A percentile compares a stretch with the other conserved stretches of the same genome.
Evolutionary conservation across 164 flowering plant species (phyloP).

Genomic region (Paratinospora sagittata): DNA sequence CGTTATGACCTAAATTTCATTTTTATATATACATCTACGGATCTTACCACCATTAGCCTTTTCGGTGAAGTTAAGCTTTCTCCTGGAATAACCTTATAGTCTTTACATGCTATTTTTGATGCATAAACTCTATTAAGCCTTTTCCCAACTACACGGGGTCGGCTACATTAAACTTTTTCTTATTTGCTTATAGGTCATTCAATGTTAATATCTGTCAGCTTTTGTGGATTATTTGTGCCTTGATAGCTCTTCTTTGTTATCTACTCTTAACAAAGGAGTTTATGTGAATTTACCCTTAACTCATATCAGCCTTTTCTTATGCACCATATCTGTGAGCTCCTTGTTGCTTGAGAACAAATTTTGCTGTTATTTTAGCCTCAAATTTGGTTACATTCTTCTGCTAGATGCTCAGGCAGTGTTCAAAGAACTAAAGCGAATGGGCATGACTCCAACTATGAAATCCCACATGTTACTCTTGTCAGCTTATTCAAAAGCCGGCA

Average conservation of each 20-base stretch:
- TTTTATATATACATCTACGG: too few species aligned
- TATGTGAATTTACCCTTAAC: not conserved
- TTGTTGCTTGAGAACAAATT: not conserved
- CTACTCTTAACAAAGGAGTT: not conserved
- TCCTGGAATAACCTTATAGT: too few species aligned
- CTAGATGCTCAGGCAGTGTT: conserved; percentile 69
- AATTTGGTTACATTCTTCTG: not conserved
- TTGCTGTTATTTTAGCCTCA: too few species aligned
- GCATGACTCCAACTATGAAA: conserved; percentile 81
- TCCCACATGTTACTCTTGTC: conserved; percentile 82
- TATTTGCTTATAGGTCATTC: too few species aligned
- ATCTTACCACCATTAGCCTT: too few species aligned
- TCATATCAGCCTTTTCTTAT: not conserved
- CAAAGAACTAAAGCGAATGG: conserved; percentile 60
- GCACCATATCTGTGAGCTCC: not conserved
- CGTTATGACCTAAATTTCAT: too few species aligned
- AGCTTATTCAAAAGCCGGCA: conserved; percentile 58
- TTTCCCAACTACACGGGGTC: too few species aligned
- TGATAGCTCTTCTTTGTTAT: not conserved
- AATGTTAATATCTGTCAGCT: not conserved
- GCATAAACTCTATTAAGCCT: too few species aligned
- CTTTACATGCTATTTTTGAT: too few species aligned
- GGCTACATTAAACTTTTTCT: too few species aligned
- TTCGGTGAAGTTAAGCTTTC: too few species aligned
- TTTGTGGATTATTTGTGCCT: not conserved